Percentiles rank a stretch among this genome's conserved stretches.
Evolutionary conservation across 2,329 filamentous ascomycete species (phyloP).

Genomic region (Colletotrichum cereale): DNA sequence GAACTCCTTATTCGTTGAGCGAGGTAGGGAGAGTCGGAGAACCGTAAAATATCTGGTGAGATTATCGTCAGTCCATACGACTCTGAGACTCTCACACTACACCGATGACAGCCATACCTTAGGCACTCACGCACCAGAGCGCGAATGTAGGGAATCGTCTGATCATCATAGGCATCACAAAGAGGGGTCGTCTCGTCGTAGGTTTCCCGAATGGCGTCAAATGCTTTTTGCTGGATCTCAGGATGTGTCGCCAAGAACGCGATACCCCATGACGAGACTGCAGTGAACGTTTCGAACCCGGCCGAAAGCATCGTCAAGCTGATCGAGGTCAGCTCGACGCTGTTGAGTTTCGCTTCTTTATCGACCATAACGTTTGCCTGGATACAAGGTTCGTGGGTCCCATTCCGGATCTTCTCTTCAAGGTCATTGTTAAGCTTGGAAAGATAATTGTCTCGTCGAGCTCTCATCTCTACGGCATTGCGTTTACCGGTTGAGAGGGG

Average conservation of each 20-base stretch:
- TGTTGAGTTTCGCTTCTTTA: constrained; percentile 62
- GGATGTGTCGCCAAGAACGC: constrained; percentile 46
- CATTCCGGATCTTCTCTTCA: constrained; percentile 51
- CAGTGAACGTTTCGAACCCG: constrained; percentile 47
- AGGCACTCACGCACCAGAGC: constrained; percentile 84
- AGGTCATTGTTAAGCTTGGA: constrained; percentile 41
- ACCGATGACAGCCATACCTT: not conserved
- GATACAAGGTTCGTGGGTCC: constrained; percentile 75
- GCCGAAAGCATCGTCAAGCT: constrained; percentile 73
- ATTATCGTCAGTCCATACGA: constrained; percentile 42
- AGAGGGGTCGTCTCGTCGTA: constrained; percentile 82
- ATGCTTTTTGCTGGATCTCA: constrained; percentile 47
- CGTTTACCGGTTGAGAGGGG: constrained; percentile 35
- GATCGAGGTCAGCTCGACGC: constrained; percentile 73
- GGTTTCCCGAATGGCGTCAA: constrained; percentile 56
- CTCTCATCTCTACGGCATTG: constrained; percentile 39
- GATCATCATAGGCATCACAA: constrained; percentile 80
- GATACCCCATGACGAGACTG: constrained; percentile 47
- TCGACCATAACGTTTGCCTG: constrained; percentile 74
- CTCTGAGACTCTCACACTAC: constrained; percentile 26
- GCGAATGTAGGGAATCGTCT: constrained; percentile 82
- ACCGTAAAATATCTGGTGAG: constrained; percentile 70
- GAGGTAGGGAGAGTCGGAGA: constrained; percentile 74
- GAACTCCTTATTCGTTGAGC: constrained; percentile 54
- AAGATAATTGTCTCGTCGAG: constrained; percentile 42